phyloP scores from a whole-genome alignment of 441 rosid species.

The California macrophylla region DNA sequence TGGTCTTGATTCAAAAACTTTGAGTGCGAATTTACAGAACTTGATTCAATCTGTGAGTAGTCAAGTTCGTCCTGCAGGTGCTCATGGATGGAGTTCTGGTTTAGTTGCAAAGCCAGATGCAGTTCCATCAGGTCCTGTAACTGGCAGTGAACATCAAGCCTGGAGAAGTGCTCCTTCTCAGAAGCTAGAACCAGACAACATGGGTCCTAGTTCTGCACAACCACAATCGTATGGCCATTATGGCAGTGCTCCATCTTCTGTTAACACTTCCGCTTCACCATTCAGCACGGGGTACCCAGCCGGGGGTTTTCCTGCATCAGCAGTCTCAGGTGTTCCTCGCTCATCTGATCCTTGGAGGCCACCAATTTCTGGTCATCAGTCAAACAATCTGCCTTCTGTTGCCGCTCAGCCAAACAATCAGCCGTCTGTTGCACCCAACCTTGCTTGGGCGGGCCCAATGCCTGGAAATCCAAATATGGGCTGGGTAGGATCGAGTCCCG shows the following conservation, averaged over 20 bases:
- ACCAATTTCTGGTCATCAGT: constrained; percentile 24
- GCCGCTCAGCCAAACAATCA: constrained; percentile 34
- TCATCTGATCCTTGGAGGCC: constrained; percentile 63
- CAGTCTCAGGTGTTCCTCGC: constrained; percentile 26
- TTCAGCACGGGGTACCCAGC: constrained; percentile 27
- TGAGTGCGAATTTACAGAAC: constrained; percentile 30
- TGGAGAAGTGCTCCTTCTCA: constrained; percentile 45
- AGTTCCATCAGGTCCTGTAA: constrained; percentile 28
- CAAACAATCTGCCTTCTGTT: too few relatives aligned
- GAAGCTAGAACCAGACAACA: constrained; percentile 29
- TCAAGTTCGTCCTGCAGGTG: constrained; percentile 31
- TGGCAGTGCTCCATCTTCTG: constrained; percentile 31
- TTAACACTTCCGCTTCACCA: constrained; percentile 32
- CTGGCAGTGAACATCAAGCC: constrained; percentile 33
- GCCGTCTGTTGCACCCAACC: constrained; percentile 20
- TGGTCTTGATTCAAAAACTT: constrained; percentile 25
- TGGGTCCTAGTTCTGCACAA: constrained; percentile 24
- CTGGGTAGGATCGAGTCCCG: constrained; percentile 27
- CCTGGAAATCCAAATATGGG: constrained; percentile 33
- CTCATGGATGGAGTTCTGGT: constrained; percentile 36
- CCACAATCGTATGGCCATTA: constrained; percentile 43
- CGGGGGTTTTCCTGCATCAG: constrained; percentile 32
- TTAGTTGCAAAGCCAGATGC: constrained; percentile 33
- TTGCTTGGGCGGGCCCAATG: constrained; percentile 24
- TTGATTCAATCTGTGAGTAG: constrained; percentile 30